A percentile compares a stretch with the other conserved stretches of the same genome.
Evolutionary conservation across 148 eudicot genomes (phyloP).

Genomic region (Limonium bicolor): DNA sequence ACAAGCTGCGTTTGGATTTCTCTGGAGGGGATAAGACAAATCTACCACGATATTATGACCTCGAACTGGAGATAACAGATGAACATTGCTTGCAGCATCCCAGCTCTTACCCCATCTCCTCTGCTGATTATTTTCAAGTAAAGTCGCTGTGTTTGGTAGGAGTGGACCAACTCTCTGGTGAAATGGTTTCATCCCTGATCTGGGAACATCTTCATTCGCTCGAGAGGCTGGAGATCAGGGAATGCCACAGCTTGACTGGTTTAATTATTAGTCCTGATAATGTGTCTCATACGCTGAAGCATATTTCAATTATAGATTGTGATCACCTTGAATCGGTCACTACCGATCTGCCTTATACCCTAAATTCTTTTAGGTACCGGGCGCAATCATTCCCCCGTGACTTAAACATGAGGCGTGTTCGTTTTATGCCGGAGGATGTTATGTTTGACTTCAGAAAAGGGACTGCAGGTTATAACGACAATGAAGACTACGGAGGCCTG

Average conservation of each 20-base stretch:
- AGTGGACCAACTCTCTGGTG: constrained; percentile 6
- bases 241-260: constrained; percentile 4
- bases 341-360: constrained; percentile 2
- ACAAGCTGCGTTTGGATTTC: constrained; percentile 14
- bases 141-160: constrained; percentile 7
- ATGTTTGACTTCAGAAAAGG: constrained; percentile 11
- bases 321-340: constrained; percentile 1
- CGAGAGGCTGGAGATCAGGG: constrained; percentile 1
- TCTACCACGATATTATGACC: background rate
- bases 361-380: background rate
- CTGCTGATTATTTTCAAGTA: background rate
- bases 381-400: constrained; percentile 6
- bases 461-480: background rate
- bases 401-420: background rate
- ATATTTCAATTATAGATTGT: constrained; percentile 6
- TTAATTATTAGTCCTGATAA: constrained; percentile 1
- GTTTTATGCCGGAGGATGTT: no score
- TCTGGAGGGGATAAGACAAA: constrained; percentile 1
- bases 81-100: no score
- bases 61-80: constrained; percentile 3
- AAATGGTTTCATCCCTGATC: constrained; percentile 5
- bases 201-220: constrained; percentile 2
- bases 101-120: background rate
- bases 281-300: constrained; percentile 3
- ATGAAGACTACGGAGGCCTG: no score